Evolutionary conservation across 2,329 filamentous ascomycete species (phyloP).

Genomic region (Ceratocystis cacaofunesta): DNA sequence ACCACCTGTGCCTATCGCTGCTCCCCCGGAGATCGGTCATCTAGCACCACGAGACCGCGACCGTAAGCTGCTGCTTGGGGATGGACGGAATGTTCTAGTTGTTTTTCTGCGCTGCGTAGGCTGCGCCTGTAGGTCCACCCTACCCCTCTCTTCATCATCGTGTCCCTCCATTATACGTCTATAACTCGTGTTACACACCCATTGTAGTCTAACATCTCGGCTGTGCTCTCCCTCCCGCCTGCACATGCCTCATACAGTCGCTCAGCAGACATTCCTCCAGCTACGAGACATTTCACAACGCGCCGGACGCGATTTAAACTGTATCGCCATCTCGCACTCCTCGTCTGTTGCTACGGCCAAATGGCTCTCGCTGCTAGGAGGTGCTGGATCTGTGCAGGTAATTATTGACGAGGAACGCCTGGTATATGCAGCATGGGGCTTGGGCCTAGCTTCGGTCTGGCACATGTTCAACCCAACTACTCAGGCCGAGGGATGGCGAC

Average conservation of each 20-base stretch:
- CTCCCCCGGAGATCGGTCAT: conserved; percentile 34
- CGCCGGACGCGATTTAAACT: conserved; percentile 33
- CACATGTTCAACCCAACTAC: conserved; percentile 39
- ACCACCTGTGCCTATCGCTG: conserved; percentile 32
- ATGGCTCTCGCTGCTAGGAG: conserved; percentile 43
- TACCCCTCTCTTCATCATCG: conserved; percentile 1
- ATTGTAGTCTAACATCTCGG: background rate
- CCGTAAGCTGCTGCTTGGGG: conserved; percentile 29
- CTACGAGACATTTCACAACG: conserved; percentile 40
- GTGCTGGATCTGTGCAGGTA: conserved; percentile 40
- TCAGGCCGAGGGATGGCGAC: conserved; percentile 37
- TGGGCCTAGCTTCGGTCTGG: conserved; percentile 37
- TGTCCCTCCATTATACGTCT: background rate
- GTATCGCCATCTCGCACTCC: conserved; percentile 45
- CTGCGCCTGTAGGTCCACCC: conserved; percentile 35
- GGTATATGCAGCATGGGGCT: conserved; percentile 44
- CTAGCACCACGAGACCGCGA: conserved; percentile 34
- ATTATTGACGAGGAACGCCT: conserved; percentile 41
- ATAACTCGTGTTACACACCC: background rate
- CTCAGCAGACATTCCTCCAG: conserved; percentile 41
- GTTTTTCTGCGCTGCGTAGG: conserved; percentile 41
- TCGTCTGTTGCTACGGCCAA: conserved; percentile 39
- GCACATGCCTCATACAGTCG: conserved; percentile 27
- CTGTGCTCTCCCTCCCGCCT: background rate
- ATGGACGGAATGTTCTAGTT: conserved; percentile 32